phyloP scores from a whole-genome alignment of 1,139 yeast species.

The Nakaseomyces kungkrabaensis region DNA sequence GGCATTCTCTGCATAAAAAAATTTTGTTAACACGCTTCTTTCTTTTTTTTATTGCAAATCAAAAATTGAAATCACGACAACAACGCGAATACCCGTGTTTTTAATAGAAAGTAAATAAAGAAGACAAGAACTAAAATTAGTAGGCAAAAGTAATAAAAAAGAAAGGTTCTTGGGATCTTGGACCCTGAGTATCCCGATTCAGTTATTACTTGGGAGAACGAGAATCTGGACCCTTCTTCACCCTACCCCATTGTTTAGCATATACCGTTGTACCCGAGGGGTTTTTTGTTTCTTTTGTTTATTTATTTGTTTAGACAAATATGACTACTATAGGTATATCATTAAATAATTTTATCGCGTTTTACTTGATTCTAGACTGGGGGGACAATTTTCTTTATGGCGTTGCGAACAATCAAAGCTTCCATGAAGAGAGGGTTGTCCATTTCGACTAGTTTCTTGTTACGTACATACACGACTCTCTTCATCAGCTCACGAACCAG shows the following conservation, averaged over 20 bases:
- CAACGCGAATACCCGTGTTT: no score
- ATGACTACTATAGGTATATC: no score
- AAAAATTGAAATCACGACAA: no score
- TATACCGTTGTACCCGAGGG: no score
- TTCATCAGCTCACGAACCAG: slow-evolving; percentile 23
- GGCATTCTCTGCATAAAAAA: no score
- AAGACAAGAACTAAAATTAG: neutral
- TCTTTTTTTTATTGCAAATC: neutral
- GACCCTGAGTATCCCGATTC: neutral
- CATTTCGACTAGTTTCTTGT: slow-evolving; percentile 11
- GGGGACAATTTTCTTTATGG: slow-evolving; percentile 24
- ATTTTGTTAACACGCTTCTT: neutral
- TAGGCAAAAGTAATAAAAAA: neutral
- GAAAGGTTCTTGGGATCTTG: neutral
- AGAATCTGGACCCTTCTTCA: neutral
- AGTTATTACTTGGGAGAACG: neutral
- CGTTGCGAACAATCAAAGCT: slow-evolving; percentile 22
- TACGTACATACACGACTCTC: slow-evolving; percentile 15
- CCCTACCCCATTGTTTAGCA: neutral
- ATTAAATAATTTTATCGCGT: no score
- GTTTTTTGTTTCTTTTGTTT: no score
- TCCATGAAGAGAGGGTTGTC: slow-evolving; percentile 24
- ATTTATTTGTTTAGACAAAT: no score
- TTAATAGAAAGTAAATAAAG: neutral
- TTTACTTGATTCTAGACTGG: slow-evolving; percentile 11